Percentiles rank a stretch among this genome's conserved stretches.
These are phyloP conservation scores for Cladosporium sp. DNA, from an alignment of 2,329 filamentous ascomycete genomes.

Conservation along the genomic window DNA sequence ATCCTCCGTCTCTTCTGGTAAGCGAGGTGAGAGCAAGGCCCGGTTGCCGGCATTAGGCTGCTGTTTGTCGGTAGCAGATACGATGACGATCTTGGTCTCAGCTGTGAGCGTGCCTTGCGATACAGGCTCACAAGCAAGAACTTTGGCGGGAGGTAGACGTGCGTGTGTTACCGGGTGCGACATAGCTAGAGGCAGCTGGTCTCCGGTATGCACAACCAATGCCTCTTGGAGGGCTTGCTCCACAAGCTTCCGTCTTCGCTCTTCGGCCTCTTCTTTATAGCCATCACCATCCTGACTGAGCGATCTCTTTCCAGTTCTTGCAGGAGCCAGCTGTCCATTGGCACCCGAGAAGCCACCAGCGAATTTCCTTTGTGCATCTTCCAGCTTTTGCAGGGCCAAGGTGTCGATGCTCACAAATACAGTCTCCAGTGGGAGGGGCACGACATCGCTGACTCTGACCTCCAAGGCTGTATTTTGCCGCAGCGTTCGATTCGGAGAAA, in stretches of 20 bases:
- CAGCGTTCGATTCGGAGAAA: conserved; percentile 68
- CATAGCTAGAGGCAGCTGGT: conserved; percentile 74
- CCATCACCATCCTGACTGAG: conserved; percentile 16
- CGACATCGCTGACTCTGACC: conserved; percentile 74
- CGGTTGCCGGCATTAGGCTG: conserved; percentile 31
- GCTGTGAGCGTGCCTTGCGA: conserved; percentile 76
- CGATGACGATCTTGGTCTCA: conserved; percentile 77
- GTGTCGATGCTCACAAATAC: conserved; percentile 83
- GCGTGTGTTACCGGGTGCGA: conserved; percentile 83
- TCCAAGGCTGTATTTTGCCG: conserved; percentile 75
- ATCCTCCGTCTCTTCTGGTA: conserved; percentile 35
- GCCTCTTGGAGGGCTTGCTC: conserved; percentile 69
- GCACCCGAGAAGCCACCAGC: conserved; percentile 54
- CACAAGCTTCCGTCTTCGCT: conserved; percentile 39
- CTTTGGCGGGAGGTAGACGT: conserved; percentile 76
- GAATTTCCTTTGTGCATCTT: conserved; percentile 79
- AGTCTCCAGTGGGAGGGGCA: conserved; percentile 73
- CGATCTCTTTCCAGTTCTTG: conserved; percentile 22
- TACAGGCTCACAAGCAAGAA: conserved; percentile 91
- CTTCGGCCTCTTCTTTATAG: conserved; percentile 16
- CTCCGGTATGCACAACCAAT: conserved; percentile 75
- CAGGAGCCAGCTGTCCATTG: conserved; percentile 22
- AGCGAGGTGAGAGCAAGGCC: conserved; percentile 26
- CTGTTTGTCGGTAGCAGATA: conserved; percentile 59
- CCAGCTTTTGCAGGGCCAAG: conserved; percentile 70